Evolutionary conservation across 2,329 filamentous ascomycete genomes (phyloP).

Genomic region (Chrysoporthe austroafricana): DNA sequence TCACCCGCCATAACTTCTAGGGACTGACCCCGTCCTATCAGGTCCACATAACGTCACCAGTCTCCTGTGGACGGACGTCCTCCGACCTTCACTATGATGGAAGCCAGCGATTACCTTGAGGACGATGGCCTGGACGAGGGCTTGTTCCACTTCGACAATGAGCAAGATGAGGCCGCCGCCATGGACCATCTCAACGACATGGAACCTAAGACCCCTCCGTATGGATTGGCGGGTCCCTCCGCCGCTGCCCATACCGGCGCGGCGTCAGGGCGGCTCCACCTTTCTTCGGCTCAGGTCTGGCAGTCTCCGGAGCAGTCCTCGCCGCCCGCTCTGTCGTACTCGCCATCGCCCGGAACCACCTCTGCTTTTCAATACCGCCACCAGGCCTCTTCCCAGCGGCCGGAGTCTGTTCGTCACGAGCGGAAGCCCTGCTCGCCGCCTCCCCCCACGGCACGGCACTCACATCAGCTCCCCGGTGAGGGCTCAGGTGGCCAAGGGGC

Average conservation of each 20-base stretch:
- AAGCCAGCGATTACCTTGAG: slow-evolving; percentile 23
- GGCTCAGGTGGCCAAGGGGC: slow-evolving; percentile 10
- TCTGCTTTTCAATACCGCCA: slow-evolving; percentile 23
- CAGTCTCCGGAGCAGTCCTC: slow-evolving; percentile 21
- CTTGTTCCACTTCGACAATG: slow-evolving; percentile 25
- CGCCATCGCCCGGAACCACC: slow-evolving; percentile 19
- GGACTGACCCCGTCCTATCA: background rate
- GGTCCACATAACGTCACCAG: background rate
- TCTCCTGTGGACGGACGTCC: background rate
- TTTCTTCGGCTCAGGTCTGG: slow-evolving; percentile 23
- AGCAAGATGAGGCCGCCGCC: slow-evolving; percentile 23
- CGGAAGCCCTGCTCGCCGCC: background rate
- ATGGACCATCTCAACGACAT: slow-evolving; percentile 17
- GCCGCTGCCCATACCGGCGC: slow-evolving; percentile 14
- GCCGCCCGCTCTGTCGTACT: slow-evolving; percentile 26
- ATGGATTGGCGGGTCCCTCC: slow-evolving; percentile 20
- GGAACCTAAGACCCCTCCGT: slow-evolving; percentile 23
- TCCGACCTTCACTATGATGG: slow-evolving; percentile 22
- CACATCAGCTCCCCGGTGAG: slow-evolving; percentile 16
- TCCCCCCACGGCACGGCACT: slow-evolving; percentile 3
- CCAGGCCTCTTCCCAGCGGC: slow-evolving; percentile 5
- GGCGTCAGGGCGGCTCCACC: slow-evolving; percentile 23
- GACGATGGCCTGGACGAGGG: slow-evolving; percentile 20
- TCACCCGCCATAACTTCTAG: no score
- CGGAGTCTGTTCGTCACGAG: background rate